These are phyloP conservation scores for Cyclaneusma minus DNA, from an alignment of 2,329 filamentous ascomycete species.

Conservation along the genomic window DNA sequence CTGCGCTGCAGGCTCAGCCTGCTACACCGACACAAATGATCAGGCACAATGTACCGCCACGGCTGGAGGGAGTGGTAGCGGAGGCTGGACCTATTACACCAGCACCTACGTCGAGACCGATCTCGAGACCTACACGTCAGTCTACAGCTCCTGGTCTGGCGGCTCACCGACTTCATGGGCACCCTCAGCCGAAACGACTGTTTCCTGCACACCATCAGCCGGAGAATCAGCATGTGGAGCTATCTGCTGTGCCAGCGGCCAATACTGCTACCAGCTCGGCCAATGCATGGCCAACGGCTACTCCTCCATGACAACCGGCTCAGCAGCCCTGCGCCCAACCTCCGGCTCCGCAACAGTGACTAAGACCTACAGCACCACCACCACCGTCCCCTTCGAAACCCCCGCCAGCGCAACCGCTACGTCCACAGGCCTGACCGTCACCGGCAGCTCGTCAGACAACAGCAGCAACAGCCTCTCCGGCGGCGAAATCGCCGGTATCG, in stretches of 20 bases:
- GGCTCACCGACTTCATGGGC: conserved; percentile 11
- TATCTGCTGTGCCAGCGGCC: conserved; percentile 55
- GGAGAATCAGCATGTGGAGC: conserved; percentile 47
- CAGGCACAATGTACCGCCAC: conserved; percentile 31
- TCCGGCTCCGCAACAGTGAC: conserved; percentile 36
- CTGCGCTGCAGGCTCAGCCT: conserved; percentile 31
- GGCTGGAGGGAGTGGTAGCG: conserved; percentile 22
- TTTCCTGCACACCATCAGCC: conserved; percentile 33
- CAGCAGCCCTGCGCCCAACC: conserved; percentile 33
- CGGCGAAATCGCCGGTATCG: conserved; percentile 68
- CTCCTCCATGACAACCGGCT: conserved; percentile 18
- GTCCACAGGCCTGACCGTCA: conserved; percentile 2
- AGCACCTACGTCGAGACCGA: conserved; percentile 43
- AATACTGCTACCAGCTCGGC: conserved; percentile 46
- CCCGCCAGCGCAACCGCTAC: conserved; percentile 35
- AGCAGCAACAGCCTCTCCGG: conserved; percentile 38
- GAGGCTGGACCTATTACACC: conserved; percentile 16
- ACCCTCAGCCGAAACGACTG: conserved; percentile 21
- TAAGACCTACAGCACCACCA: conserved; percentile 32
- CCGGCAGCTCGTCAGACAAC: conserved; percentile 11
- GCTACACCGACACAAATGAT: conserved; percentile 31
- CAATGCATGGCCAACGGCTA: conserved; percentile 42
- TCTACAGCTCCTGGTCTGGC: conserved; percentile 33
- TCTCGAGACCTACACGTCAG: conserved; percentile 37
- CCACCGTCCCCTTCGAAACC: conserved; percentile 30